Conservation (phyloP, 2,329 filamentous ascomycete genomes). For the Shiraia bambusicola region DNA sequence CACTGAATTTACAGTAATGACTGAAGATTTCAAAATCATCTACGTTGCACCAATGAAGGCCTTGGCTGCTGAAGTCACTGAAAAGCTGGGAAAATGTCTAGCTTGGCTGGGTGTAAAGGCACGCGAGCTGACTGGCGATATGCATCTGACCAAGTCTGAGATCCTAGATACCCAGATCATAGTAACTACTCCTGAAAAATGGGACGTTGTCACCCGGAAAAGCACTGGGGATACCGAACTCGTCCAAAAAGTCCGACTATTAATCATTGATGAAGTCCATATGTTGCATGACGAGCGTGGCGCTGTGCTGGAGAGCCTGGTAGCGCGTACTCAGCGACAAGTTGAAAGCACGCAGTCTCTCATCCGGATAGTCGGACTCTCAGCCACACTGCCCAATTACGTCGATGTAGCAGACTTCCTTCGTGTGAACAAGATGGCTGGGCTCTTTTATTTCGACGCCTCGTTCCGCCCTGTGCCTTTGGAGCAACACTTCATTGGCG, state of each 20-base stretch:
- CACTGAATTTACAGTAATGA: conserved; percentile 76
- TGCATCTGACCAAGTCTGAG: conserved; percentile 96
- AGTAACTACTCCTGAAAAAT: conserved; percentile 97
- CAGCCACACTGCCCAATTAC: conserved; percentile 94
- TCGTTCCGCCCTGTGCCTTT: conserved; percentile 95
- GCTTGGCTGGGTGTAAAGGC: conserved; percentile 92
- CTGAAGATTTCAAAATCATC: conserved; percentile 94
- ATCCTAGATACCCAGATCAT: conserved; percentile 97
- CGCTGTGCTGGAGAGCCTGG: conserved; percentile 91
- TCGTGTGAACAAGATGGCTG: conserved; percentile 89
- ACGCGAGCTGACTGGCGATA: conserved; percentile 94
- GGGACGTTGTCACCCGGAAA: conserved; percentile 97
- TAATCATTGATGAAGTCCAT: conserved; percentile 98
- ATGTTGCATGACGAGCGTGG: conserved; percentile 99
- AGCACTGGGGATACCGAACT: conserved; percentile 96
- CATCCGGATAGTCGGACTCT: conserved; percentile 93
- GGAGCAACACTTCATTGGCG: conserved; percentile 95
- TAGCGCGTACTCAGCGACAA: conserved; percentile 90
- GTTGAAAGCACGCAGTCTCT: conserved; percentile 97
- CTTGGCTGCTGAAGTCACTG: conserved; percentile 91
- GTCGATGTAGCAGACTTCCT: conserved; percentile 96
- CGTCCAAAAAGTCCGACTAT: conserved; percentile 90
- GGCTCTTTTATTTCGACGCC: conserved; percentile 93
- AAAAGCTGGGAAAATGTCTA: conserved; percentile 87
- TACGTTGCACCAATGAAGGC: conserved; percentile 99